Base-by-base conservation (phyloP, 306 rosid genomes). In the Sechiopsis laciniata region DNA sequence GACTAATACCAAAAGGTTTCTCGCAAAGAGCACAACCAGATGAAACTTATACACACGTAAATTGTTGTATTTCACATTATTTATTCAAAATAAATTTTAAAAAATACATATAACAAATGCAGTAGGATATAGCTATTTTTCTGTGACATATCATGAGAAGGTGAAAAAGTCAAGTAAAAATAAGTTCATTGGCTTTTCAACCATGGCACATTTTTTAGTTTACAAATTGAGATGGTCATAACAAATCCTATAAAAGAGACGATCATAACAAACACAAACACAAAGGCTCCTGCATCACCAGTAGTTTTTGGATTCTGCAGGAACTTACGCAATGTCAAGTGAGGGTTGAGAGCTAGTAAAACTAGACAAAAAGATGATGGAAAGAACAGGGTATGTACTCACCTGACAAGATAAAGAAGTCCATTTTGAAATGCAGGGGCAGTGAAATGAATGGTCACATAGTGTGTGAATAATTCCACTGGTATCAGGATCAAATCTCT, bases 361-460 rank as follows among this genome's bases (percentile, higher is more conserved):
- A 10, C 54, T 65, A 66, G 50, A 51, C 71, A 59, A 53, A 51
- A 65, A 48, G 52, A 48, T 66, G 42, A 68, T 10, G 32, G 61
- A 37, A 70, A 67, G 75, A 76, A 48, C 72, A 46, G 65, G 80
- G 75, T 82, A 50, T 72, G 70, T 42, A 32, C 78, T 82, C 77
- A 89, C 99, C 92, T 86, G 95, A 78, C 99, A 94, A 70, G 99
- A 91, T 64, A 94, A 79, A 72, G 88, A 79, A 19, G 91, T 87
- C 99, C 99, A 91, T 73, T 91, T 94, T n/a, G 97, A 86, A 79
- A 88, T 84, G 84, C 99, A 94, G 65, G 89, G 91, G 67, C 97
- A 94, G 55, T 85, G 91, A 81, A 94, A 91, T 5, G 97, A 91
- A 84, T 91, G 99, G 79, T 91, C 99, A 66, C 99, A 94, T 10